Conservation (phyloP, 768 basidiomycete genomes). For the Suillus brevipes region DNA sequence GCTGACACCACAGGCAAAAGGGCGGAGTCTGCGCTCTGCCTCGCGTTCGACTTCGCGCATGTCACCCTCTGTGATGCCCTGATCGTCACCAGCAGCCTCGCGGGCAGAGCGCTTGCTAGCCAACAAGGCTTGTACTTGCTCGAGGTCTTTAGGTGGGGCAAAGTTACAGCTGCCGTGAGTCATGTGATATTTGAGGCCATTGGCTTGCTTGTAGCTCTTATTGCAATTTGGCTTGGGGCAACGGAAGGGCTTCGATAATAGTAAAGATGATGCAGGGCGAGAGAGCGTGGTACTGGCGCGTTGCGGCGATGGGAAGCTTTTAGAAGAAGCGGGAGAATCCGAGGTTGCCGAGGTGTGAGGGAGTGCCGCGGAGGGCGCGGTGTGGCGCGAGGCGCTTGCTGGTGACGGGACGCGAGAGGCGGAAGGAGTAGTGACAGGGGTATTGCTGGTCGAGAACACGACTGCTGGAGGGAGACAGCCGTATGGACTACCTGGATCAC, state of each 20-base stretch:
- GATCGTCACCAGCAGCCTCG: slow-evolving; percentile 43
- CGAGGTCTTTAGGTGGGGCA: slow-evolving; percentile 83
- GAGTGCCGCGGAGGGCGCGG: slow-evolving; percentile 16
- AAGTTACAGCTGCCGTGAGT: slow-evolving; percentile 93
- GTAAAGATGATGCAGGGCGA: slow-evolving; percentile 55
- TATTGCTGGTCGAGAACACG: slow-evolving; percentile 51
- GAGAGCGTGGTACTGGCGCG: slow-evolving; percentile 49
- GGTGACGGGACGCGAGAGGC: slow-evolving; percentile 44
- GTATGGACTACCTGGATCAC: slow-evolving; percentile 33
- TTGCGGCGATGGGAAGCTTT: slow-evolving; percentile 28
- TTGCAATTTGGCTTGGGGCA: slow-evolving; percentile 96
- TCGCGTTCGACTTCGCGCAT: slow-evolving; percentile 76
- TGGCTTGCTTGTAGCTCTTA: slow-evolving; percentile 95
- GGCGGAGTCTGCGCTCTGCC: slow-evolving; percentile 78
- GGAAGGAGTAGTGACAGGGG: slow-evolving; percentile 49
- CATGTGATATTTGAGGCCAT: slow-evolving; percentile 93
- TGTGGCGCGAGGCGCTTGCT: slow-evolving; percentile 24
- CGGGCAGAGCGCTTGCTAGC: slow-evolving; percentile 44
- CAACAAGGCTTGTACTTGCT: slow-evolving; percentile 72
- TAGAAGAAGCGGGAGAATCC: slow-evolving; percentile 25
- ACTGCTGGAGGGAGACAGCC: slow-evolving; percentile 68
- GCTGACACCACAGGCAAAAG: slow-evolving; percentile 88
- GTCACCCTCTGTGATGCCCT: slow-evolving; percentile 56
- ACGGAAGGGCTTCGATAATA: slow-evolving; percentile 82
- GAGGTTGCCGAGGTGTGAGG: slow-evolving; percentile 26